Percentiles rank a stretch among this genome's conserved stretches.
These are phyloP conservation scores for Apophysomyces ossiformis DNA, from an alignment of 371 early-diverging fungal genomes.

Conservation along the genomic window DNA sequence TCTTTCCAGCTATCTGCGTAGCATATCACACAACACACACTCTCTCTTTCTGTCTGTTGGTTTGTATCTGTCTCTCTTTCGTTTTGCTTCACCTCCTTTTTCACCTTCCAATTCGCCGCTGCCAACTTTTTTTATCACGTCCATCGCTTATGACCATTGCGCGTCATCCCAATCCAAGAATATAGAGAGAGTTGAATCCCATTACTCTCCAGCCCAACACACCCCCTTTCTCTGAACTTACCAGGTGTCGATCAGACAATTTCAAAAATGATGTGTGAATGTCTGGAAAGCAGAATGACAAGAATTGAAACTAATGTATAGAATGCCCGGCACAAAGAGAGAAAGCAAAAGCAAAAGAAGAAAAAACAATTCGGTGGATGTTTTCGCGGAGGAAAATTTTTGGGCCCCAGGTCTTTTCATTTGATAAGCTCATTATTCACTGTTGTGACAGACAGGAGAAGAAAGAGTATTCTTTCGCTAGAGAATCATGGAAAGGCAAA, in stretches of 20 bases:
- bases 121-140: not conserved
- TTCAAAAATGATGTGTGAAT: not conserved
- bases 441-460: constrained; percentile 1
- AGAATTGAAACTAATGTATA: not conserved
- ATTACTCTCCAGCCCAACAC: not conserved
- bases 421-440: constrained; percentile 2
- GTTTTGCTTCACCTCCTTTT: not conserved
- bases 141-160: not conserved
- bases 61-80: not conserved
- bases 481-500: too few relatives aligned
- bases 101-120: not conserved
- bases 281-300: not conserved
- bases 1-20: not conserved
- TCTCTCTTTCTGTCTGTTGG: not conserved
- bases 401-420: constrained; percentile 8
- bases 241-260: not conserved
- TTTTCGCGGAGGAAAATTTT: constrained; percentile 9
- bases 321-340: not conserved
- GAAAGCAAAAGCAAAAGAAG: not conserved
- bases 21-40: too few relatives aligned
- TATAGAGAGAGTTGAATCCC: constrained; percentile 1
- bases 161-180: constrained; percentile 11
- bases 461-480: not conserved
- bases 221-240: not conserved
- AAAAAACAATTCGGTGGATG: constrained; percentile 6